Percentiles rank a stretch among this genome's conserved stretches.
These are phyloP conservation scores for Crithidia brevicula DNA, from an alignment of 208 protist genomes.

Conservation along the genomic window DNA sequence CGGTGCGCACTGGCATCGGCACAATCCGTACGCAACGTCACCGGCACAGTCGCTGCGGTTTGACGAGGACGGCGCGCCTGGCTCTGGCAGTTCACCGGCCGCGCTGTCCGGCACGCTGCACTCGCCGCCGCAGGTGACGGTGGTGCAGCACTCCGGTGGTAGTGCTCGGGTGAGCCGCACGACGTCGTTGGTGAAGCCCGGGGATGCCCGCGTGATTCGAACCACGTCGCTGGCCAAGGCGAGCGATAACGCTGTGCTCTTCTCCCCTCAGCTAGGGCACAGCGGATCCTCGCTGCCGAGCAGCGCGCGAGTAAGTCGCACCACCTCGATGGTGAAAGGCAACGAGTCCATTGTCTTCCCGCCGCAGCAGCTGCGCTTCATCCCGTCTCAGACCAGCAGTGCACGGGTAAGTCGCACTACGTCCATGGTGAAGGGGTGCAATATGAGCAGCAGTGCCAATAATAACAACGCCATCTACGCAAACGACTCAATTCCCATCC, in stretches of 20 bases:
- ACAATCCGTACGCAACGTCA: constrained; percentile 27
- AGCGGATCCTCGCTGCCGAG: neutral
- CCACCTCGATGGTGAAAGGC: constrained; percentile 11
- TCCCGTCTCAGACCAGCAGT: constrained; percentile 1
- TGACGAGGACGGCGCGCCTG: neutral
- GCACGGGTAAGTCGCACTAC: constrained; percentile 8
- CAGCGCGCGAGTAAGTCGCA: constrained; percentile 3
- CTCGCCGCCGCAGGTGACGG: constrained; percentile 9
- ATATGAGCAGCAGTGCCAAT: too few species aligned
- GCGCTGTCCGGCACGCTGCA: neutral
- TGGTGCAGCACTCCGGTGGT: constrained; percentile 5
- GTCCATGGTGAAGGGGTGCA: constrained; percentile 18
- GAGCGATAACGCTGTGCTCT: neutral
- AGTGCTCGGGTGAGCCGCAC: neutral
- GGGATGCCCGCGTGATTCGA: constrained; percentile 7
- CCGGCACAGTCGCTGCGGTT: constrained; percentile 7
- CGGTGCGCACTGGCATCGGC: constrained; percentile 14
- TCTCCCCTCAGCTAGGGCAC: constrained; percentile 10
- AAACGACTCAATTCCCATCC: neutral
- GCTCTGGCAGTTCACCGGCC: neutral
- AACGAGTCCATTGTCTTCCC: constrained; percentile 15
- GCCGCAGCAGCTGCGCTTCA: constrained; percentile 8
- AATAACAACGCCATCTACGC: constrained; percentile 3
- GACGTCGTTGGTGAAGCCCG: constrained; percentile 10
- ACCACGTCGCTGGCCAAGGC: constrained; percentile 15